Evolutionary conservation across 805 yeast genomes (phyloP).

Genomic region (Yarrowia deformans): DNA sequence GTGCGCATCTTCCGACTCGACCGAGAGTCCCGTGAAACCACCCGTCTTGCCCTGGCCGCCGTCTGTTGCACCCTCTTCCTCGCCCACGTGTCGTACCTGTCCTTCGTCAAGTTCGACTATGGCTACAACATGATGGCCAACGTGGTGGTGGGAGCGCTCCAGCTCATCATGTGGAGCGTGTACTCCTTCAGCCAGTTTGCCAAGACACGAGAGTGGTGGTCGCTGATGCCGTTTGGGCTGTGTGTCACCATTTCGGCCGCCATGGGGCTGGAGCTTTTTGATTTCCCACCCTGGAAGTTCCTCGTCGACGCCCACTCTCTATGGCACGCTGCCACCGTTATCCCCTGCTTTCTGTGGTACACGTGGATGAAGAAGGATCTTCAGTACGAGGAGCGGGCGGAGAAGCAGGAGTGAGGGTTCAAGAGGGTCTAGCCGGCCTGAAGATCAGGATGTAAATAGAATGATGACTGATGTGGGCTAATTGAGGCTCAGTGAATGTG

Average conservation of each 20-base stretch:
- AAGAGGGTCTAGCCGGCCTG: constrained; percentile 24
- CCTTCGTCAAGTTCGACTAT: constrained; percentile 79
- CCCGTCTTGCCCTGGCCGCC: constrained; percentile 52
- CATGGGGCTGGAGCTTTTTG: constrained; percentile 89
- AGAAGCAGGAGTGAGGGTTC: constrained; percentile 31
- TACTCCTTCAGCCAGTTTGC: constrained; percentile 49
- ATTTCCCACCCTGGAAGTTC: constrained; percentile 75
- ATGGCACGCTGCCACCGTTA: constrained; percentile 90
- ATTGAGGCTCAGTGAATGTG: too few species aligned
- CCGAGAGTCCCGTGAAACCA: constrained; percentile 46
- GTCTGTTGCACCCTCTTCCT: constrained; percentile 61
- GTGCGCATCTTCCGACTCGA: constrained; percentile 70
- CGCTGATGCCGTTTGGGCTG: constrained; percentile 60
- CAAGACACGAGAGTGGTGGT: constrained; percentile 50
- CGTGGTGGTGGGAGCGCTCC: constrained; percentile 76
- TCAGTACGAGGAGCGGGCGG: constrained; percentile 6
- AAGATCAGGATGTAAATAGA: neutral
- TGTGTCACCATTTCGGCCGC: constrained; percentile 68
- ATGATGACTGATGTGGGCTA: too few species aligned
- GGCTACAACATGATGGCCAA: constrained; percentile 94
- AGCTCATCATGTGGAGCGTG: constrained; percentile 63
- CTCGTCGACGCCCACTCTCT: constrained; percentile 89
- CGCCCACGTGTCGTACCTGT: constrained; percentile 70
- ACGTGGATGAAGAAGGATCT: constrained; percentile 55
- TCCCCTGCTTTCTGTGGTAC: constrained; percentile 81